These are phyloP conservation scores for Claviceps digitariae DNA, from an alignment of 2,329 filamentous ascomycete species.

Conservation along the genomic window DNA sequence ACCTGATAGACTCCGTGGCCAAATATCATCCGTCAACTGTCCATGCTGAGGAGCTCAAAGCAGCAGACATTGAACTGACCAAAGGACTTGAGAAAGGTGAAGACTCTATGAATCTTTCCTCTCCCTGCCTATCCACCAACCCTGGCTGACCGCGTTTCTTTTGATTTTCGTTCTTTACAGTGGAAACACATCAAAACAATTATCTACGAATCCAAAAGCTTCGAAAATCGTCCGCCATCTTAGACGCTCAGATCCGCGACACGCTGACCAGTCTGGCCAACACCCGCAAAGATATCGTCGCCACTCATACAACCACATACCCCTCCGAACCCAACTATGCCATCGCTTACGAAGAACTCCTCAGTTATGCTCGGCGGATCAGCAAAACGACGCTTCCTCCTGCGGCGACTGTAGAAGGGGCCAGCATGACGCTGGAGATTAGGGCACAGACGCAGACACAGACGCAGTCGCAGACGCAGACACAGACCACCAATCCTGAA, in stretches of 20 bases:
- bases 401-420: conserved; percentile 32
- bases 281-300: conserved; percentile 59
- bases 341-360: conserved; percentile 59
- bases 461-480: conserved; percentile 8
- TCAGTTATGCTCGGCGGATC: conserved; percentile 67
- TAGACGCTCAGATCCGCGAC: conserved; percentile 60
- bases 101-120: background rate
- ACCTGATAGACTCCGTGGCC: conserved; percentile 64
- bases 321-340: conserved; percentile 36
- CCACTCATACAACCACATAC: conserved; percentile 44
- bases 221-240: conserved; percentile 47
- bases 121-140: background rate
- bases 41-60: conserved; percentile 54
- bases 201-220: conserved; percentile 54
- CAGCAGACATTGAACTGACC: conserved; percentile 55
- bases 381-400: conserved; percentile 67
- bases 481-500: conserved; percentile 17
- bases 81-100: conserved; percentile 52
- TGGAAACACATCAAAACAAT: conserved; percentile 65
- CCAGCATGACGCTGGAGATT: conserved; percentile 16
- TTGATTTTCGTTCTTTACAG: conserved; percentile 28
- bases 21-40: conserved; percentile 65
- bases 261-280: conserved; percentile 56
- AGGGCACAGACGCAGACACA: conserved; percentile 6
- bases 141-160: background rate